Evolutionary conservation across 129 eudicot genomes (phyloP), one percentile per base, ranked within the genome.

Genomic region (Heracleum sosnowskyi): DNA sequence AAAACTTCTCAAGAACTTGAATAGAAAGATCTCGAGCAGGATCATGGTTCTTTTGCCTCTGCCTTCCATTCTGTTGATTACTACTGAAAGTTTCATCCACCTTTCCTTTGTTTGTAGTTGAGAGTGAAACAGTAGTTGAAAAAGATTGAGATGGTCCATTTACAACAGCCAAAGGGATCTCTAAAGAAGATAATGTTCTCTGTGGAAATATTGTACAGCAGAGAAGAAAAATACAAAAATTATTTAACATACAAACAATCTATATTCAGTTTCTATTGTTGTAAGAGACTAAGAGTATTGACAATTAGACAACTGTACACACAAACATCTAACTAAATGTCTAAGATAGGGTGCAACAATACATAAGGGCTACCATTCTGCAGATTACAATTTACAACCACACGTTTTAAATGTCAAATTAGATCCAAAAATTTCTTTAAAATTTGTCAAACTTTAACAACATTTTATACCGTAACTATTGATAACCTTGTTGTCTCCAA

Each of bases 141-240:
- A 49, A 28, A 71, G 86, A 84, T 69, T 89, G 84, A 82, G 97
- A 84, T 64, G 88, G 83, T 64, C 88, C 82, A 55, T 83, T 88
- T 69, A 93, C 86, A 85, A 90, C 90, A 83, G 96, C 87, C 86
- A 88, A 86, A 60, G 97, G 97, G 80, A 96, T 96, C 88, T 90
- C 97, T 89, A 96, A 88, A 64, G 99, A 96, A 79, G 97, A 92
- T 63, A 96, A 75, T 79, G 97, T 92, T 89, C 89, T 92, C 97
- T 96, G 93, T 75, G 70, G 57, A 82, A 45, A 35, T 79, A 79
- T 36, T 37, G 64, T 53, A 31, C 4, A 33, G 44, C 22, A 35
- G 31, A 55, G 35, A 60, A 26, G 53, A 40, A 37, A 39, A 26
- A 5, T 20, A 53, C 3, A n/a, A 15, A 0, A 39, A 76, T 74